Evolutionary conservation across 495 filamentous ascomycete species (phyloP).

Genomic region (Staphylotrichum tortipilum): DNA sequence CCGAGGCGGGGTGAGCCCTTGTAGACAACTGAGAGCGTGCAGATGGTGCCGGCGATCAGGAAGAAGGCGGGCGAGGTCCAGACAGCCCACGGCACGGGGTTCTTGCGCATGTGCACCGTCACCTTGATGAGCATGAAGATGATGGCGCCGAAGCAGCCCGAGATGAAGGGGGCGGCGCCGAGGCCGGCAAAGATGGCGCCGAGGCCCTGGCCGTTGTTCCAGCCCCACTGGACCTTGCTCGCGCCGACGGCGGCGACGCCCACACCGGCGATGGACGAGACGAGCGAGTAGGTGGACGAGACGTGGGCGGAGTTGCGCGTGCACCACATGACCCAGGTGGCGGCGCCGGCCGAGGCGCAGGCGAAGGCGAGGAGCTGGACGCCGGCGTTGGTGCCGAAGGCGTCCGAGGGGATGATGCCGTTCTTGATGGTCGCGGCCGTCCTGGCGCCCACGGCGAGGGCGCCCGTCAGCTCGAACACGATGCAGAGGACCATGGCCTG

Average conservation of each 20-base stretch:
- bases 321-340: constrained; percentile 52
- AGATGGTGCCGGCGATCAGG: constrained; percentile 49
- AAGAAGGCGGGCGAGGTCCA: constrained; percentile 53
- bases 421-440: constrained; percentile 61
- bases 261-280: constrained; percentile 46
- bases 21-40: constrained; percentile 58
- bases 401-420: constrained; percentile 48
- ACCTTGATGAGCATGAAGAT: constrained; percentile 59
- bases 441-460: constrained; percentile 54
- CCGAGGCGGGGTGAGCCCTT: constrained; percentile 39
- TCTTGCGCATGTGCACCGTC: constrained; percentile 49
- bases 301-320: constrained; percentile 51
- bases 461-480: constrained; percentile 59
- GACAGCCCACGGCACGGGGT: constrained; percentile 52
- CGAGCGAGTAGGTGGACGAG: constrained; percentile 58
- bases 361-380: constrained; percentile 55
- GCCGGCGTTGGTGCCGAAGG: constrained; percentile 46
- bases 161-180: constrained; percentile 52
- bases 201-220: constrained; percentile 36
- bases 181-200: constrained; percentile 54
- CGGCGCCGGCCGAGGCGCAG: constrained; percentile 49
- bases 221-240: constrained; percentile 46
- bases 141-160: constrained; percentile 48
- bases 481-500: constrained; percentile 60
- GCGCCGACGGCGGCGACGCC: constrained; percentile 52